A percentile compares a stretch with the other conserved stretches of the same genome.
These are phyloP conservation scores for Naganishia antarctica DNA, from an alignment of 768 basidiomycete genomes.

Conservation along the genomic window DNA sequence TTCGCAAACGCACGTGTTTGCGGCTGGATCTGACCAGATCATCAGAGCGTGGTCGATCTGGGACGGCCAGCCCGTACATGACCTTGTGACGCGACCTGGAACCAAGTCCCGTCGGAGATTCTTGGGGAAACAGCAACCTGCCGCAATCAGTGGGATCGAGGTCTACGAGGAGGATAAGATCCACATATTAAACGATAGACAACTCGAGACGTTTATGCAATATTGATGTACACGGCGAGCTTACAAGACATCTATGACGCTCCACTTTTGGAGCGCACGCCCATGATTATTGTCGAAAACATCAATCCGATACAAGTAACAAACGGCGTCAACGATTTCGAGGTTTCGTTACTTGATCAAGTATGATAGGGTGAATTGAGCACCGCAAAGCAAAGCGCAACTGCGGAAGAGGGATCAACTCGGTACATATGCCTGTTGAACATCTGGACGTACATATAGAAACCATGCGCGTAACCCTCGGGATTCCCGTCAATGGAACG, in stretches of 20 bases:
- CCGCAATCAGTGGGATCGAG: conserved; percentile 7
- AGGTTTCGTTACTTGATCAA: conserved; percentile 14
- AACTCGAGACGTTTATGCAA: conserved; percentile 14
- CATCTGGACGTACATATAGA: conserved; percentile 36
- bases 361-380: conserved; percentile 23
- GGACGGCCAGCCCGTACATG: conserved; percentile 3
- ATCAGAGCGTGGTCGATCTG: conserved; percentile 11
- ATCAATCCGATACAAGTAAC: too few species aligned
- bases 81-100: neutral
- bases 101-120: neutral
- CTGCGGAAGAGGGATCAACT: neutral
- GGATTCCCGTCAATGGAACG: conserved; percentile 46
- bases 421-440: neutral
- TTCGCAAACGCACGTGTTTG: conserved; percentile 10
- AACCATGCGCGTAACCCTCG: conserved; percentile 39
- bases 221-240: too few species aligned
- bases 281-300: too few species aligned
- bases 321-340: too few species aligned
- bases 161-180: conserved; percentile 5
- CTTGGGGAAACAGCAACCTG: neutral
- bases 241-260: too few species aligned
- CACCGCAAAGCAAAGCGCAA: conserved; percentile 14
- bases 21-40: conserved; percentile 12
- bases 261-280: too few species aligned
- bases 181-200: conserved; percentile 13